Percentiles rank a stretch among this genome's conserved stretches.
Evolutionary conservation across 2,329 filamentous ascomycete genomes (phyloP).

Genomic region (Colletotrichum tamarilloi): DNA sequence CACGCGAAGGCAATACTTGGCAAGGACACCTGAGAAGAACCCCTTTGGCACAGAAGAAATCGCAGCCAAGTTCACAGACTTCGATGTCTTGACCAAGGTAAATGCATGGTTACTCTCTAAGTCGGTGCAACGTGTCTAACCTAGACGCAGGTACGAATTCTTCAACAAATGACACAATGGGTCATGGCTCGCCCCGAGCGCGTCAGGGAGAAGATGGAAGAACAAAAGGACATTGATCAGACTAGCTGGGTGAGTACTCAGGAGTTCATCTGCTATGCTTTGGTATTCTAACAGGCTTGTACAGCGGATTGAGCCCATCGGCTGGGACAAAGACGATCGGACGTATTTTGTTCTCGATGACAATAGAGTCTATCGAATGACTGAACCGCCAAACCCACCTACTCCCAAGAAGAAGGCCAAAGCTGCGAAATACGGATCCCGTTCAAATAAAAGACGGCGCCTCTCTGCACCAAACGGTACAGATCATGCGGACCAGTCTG

Average conservation of each 20-base stretch:
- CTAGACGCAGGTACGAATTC: conserved; percentile 69
- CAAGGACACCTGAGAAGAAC: conserved; percentile 83
- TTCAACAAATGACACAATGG: conserved; percentile 92
- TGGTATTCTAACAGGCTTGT: background rate
- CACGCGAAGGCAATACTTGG: conserved; percentile 85
- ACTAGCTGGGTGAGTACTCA: conserved; percentile 77
- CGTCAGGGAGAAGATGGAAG: conserved; percentile 86
- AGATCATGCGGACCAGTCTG: conserved; percentile 48
- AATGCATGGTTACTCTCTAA: conserved; percentile 15
- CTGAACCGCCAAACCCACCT: conserved; percentile 74
- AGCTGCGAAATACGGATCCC: conserved; percentile 69
- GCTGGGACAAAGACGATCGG: conserved; percentile 89
- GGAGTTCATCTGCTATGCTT: too few relatives aligned
- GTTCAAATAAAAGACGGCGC: conserved; percentile 79
- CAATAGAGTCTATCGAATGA: conserved; percentile 89
- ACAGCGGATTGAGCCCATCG: conserved; percentile 82
- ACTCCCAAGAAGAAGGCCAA: conserved; percentile 74
- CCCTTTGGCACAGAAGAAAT: conserved; percentile 85
- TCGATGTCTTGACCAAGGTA: conserved; percentile 86
- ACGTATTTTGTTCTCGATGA: conserved; percentile 94
- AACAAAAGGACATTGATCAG: conserved; percentile 84
- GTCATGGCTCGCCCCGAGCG: conserved; percentile 88
- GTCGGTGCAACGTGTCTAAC: background rate
- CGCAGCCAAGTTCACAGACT: conserved; percentile 79
- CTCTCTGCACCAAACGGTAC: conserved; percentile 56